Base-by-base conservation (phyloP, 2,329 filamentous ascomycete species). In the Alternaria gansuensis region DNA sequence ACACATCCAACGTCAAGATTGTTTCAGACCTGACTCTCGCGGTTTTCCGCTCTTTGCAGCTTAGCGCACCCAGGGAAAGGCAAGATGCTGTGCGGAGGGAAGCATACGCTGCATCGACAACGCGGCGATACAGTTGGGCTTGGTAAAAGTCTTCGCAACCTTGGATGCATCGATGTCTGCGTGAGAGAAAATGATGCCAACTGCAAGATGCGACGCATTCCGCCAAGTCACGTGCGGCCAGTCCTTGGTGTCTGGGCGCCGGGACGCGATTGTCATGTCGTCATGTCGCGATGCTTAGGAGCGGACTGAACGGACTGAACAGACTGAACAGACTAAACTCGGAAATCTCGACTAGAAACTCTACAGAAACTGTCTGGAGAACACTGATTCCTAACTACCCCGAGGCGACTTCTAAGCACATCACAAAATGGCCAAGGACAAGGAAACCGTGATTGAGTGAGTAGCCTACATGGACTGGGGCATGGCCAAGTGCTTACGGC, bases 391-490 rank as follows among this genome's bases (percentile, higher is more conserved):
- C 23, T 10, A n/a, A 50, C 11, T 28, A 17, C 46, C 33, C n/a
- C 13, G 17, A 24, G n/a, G 21, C 48, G 9, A 28, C 34, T 31
- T 11, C 10, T 39, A 37, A 11, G 33, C 24, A 37, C 36, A 39
- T 34, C 29, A 23, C 58, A 82, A 70, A 59, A 84, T 84, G 82
- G 82, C 83, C 57, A 84, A 85, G 74, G 80, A 82, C 69, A 78
- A 78, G 45, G 75, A 81, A 34, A 84, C 81, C 41, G 81, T 84
- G 49, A 83, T 84, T 64, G 64, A 81, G 82, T 82, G 63, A 63
- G 70, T 46, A 26, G 43, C 34, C 24, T 57, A 10, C 21, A 8
- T 17, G 10, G 34, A 33, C 8, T 3, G 28, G 28, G 43, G 36
- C 51, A 33, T 23, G 11, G 24, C 21, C 6, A 51, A 41, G 17